Base-by-base conservation (phyloP, 176 grass and related monocot genomes). In the Bromus sterilis region DNA sequence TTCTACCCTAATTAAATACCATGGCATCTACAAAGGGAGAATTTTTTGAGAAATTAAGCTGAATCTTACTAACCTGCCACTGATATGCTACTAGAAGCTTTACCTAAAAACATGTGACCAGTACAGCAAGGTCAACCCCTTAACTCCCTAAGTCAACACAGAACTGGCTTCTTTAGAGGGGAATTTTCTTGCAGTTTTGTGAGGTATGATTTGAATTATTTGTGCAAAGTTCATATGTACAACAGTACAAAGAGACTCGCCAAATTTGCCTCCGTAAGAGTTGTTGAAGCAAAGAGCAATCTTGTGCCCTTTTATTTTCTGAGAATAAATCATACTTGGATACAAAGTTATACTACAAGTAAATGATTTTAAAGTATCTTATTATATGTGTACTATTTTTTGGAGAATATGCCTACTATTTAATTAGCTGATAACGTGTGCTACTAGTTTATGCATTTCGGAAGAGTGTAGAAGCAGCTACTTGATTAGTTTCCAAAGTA, bases 401-500 rank as follows among this genome's bases (percentile, higher is more conserved):
- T n/a, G n/a, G n/a, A n/a, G n/a, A n/a, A n/a, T n/a, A n/a, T n/a
- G n/a, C n/a, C n/a, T n/a, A n/a, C n/a, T n/a, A n/a, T n/a, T n/a
- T 77, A 40, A 53, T 53, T 53, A 51, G 67, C 2, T 71, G 67
- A 68, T 68, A 39, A 40, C 0, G 67, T 9, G 39, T 28, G 67
- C 24, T 28, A 71, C 39, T 71, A 71, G 4, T 81, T 81, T 37
- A 11, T 71, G 13, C 56, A n/a, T 51, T 37, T 26, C 8, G 5
- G 81, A 89, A 89, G 81, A 31, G 87, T 88, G 81, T 84, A 75
- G 76, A 89, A 55, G 71, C 40, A 76, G 32, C 29, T 70, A 71
- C 40, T 48, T 75, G 25, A 76, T 60, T 85, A 61, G 35, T 46
- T 81, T 81, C 78, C 78, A 82, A 81, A 78, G 74, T 58, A 64